Evolutionary conservation across 441 rosid genomes (phyloP).

Genomic region (Gossypium davidsonii): DNA sequence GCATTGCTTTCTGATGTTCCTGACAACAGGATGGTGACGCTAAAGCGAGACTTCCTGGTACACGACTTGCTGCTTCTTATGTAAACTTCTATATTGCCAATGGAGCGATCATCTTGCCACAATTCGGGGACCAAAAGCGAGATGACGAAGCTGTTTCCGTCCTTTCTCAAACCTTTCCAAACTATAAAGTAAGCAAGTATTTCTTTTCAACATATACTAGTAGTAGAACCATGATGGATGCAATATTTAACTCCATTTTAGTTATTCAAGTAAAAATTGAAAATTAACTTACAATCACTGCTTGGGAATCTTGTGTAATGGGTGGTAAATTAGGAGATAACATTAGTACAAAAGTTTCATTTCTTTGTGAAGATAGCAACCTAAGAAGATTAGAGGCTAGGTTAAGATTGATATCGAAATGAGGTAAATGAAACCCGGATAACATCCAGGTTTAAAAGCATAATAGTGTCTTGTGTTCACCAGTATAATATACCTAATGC

Average conservation of each 20-base stretch:
- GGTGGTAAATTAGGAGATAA: neutral
- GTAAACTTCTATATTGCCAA: conserved; percentile 81
- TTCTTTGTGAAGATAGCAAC: neutral
- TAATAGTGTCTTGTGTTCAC: neutral
- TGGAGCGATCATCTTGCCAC: conserved; percentile 72
- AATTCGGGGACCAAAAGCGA: conserved; percentile 71
- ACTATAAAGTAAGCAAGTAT: conserved; percentile 43
- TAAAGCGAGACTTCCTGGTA: conserved; percentile 57
- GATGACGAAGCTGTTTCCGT: conserved; percentile 75
- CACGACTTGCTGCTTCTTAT: conserved; percentile 88
- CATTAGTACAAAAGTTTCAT: neutral
- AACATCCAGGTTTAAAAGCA: neutral
- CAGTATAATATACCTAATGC: neutral
- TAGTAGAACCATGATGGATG: neutral
- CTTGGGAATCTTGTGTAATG: neutral
- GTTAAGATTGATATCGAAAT: neutral
- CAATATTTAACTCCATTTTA: neutral
- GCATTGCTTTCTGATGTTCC: conserved; percentile 1
- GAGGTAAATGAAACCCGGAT: neutral
- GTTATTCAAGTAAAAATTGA: neutral
- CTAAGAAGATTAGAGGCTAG: neutral
- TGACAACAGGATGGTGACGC: conserved; percentile 57
- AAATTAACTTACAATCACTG: neutral
- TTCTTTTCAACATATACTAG: neutral
- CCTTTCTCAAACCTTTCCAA: conserved; percentile 61